Percentiles rank a stretch among this genome's conserved stretches.
Conservation (phyloP, 2,329 filamentous ascomycete species). For the Colletotrichum caudatum region DNA sequence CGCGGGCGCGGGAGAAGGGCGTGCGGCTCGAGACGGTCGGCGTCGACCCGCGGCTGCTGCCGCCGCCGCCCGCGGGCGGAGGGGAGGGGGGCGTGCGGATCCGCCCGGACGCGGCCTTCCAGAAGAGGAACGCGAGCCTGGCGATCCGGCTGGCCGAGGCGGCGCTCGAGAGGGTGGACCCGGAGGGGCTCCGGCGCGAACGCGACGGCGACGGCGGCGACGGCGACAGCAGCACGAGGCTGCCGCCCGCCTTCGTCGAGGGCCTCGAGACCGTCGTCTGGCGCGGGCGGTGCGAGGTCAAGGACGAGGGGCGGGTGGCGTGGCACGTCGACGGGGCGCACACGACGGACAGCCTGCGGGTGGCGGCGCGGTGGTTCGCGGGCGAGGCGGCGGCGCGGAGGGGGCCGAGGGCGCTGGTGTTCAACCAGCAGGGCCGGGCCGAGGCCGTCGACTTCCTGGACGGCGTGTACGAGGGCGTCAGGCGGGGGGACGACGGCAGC, state of each 20-base stretch:
- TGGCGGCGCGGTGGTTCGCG: constrained; percentile 83
- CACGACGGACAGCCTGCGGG: constrained; percentile 83
- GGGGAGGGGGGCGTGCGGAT: constrained; percentile 54
- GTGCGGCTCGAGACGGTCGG: constrained; percentile 23
- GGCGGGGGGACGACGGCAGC: constrained; percentile 51
- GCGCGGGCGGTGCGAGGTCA: constrained; percentile 82
- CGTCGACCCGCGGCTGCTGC: constrained; percentile 52
- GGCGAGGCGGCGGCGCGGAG: constrained; percentile 63
- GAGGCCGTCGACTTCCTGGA: constrained; percentile 58
- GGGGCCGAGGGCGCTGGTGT: constrained; percentile 70
- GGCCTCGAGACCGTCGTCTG: constrained; percentile 77
- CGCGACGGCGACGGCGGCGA: no score
- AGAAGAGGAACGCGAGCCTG: constrained; percentile 70
- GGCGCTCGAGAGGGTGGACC: constrained; percentile 58
- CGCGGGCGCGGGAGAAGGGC: constrained; percentile 68
- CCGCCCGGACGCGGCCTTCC: constrained; percentile 63
- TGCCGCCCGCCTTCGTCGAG: constrained; percentile 68
- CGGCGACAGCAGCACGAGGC: neutral
- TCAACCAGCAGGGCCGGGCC: constrained; percentile 82
- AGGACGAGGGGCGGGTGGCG: constrained; percentile 56
- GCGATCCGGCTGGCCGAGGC: constrained; percentile 64
- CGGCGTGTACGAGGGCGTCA: constrained; percentile 70
- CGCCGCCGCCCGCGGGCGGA: no score
- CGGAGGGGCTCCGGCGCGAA: constrained; percentile 11
- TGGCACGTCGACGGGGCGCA: constrained; percentile 94